Conservation (phyloP, 345 rosid species). For the Eucalyptus erythrocorys region DNA sequence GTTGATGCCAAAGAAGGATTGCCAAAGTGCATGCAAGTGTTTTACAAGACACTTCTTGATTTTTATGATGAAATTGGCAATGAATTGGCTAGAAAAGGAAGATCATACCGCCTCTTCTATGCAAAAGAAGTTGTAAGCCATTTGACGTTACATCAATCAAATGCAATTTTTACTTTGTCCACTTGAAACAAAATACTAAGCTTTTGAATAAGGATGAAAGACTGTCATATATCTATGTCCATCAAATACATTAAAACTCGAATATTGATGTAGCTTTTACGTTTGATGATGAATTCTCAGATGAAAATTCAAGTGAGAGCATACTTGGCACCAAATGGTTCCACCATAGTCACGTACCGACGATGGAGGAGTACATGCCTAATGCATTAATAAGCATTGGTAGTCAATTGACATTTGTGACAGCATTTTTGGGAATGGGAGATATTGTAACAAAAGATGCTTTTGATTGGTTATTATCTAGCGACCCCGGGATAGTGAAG, state of each 20-base stretch:
- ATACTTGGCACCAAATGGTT: no score
- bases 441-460: neutral
- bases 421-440: slow-evolving; percentile 1
- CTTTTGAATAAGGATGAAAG: no score
- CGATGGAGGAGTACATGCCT: neutral
- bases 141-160: neutral
- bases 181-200: no score
- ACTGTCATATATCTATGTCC: no score
- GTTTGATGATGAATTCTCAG: neutral
- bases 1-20: neutral
- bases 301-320: no score
- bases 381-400: neutral
- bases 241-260: no score
- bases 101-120: neutral
- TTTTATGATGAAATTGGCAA: neutral
- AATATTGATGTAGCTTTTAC: neutral
- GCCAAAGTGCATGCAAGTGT: neutral
- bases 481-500: neutral
- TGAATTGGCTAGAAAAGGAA: neutral
- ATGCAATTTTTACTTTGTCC: neutral
- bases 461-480: neutral
- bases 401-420: neutral
- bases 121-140: neutral
- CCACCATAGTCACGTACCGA: no score
- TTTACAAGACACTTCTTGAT: neutral